phyloP scores from a whole-genome alignment of 2,329 filamentous ascomycete species.

The Chrysosphaeria jannelii region DNA sequence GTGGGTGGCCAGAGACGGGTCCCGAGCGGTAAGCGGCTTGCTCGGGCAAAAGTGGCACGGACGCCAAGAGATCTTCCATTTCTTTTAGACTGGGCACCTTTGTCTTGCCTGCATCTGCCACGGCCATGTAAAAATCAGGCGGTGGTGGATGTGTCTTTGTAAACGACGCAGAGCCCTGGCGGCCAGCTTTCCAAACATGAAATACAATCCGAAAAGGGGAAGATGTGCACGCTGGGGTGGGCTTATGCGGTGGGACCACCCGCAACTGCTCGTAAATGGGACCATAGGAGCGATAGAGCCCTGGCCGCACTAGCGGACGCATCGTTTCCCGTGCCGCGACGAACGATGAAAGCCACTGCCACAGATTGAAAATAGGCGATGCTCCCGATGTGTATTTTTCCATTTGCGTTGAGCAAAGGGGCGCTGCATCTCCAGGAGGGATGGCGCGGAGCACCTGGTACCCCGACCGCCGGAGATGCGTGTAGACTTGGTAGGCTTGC shows the following conservation, averaged over 20 bases:
- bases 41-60: slow-evolving; percentile 33
- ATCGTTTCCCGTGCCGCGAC: slow-evolving; percentile 8
- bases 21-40: slow-evolving; percentile 3
- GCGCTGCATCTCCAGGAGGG: too few species aligned
- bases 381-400: not conserved
- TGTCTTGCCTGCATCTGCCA: slow-evolving; percentile 46
- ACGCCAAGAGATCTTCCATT: slow-evolving; percentile 38
- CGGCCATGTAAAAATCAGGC: slow-evolving; percentile 63
- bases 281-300: slow-evolving; percentile 33
- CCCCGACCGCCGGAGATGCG: slow-evolving; percentile 52
- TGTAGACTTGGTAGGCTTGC: slow-evolving; percentile 68
- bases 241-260: slow-evolving; percentile 2
- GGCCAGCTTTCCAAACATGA: slow-evolving; percentile 3
- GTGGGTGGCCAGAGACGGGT: not conserved
- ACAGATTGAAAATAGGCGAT: slow-evolving; percentile 9
- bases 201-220: slow-evolving; percentile 25
- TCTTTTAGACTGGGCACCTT: slow-evolving; percentile 43
- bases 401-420: too few species aligned
- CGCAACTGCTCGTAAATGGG: slow-evolving; percentile 43
- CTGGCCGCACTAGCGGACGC: slow-evolving; percentile 29
- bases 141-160: slow-evolving; percentile 48
- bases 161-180: slow-evolving; percentile 19
- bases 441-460: slow-evolving; percentile 28
- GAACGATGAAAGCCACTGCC: slow-evolving; percentile 23
- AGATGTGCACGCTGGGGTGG: slow-evolving; percentile 4